Conservation (phyloP, 2,329 filamentous ascomycete genomes). For the Escovopsis weberi region DNA sequence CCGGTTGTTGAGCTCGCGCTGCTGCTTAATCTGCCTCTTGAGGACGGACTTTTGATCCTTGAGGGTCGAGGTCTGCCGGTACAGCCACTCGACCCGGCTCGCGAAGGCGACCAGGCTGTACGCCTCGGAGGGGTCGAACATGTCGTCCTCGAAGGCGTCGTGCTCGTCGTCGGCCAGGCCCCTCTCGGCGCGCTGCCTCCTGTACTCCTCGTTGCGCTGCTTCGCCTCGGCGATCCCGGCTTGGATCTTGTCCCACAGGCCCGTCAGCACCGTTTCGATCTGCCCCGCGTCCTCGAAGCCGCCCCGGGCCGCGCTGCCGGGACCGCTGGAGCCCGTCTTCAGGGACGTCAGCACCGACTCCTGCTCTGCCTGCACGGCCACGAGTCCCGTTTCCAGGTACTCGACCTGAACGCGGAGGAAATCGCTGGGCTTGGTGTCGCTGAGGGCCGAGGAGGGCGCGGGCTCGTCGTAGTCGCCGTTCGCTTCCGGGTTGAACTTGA, state of each 20-base stretch:
- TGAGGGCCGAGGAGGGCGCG: conserved; percentile 17
- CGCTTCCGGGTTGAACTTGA: conserved; percentile 44
- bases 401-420: conserved; percentile 45
- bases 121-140: conserved; percentile 38
- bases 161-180: conserved; percentile 39
- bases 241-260: conserved; percentile 43
- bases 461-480: conserved; percentile 31
- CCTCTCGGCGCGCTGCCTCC: conserved; percentile 38
- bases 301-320: conserved; percentile 12
- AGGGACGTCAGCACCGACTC: conserved; percentile 18
- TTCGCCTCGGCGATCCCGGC: conserved; percentile 37
- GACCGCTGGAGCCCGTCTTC: too few species aligned
- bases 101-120: conserved; percentile 68
- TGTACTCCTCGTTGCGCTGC: conserved; percentile 37
- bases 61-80: conserved; percentile 59
- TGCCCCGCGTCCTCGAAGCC: conserved; percentile 25
- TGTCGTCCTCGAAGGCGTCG: conserved; percentile 22
- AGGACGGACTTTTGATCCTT: conserved; percentile 83
- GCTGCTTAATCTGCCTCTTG: conserved; percentile 85
- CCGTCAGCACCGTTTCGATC: conserved; percentile 38
- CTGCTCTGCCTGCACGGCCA: conserved; percentile 44
- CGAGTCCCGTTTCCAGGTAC: conserved; percentile 54
- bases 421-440: conserved; percentile 27
- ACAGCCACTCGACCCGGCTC: conserved; percentile 63
- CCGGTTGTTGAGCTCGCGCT: conserved; percentile 81